Base-by-base conservation (phyloP, 2,329 filamentous ascomycete genomes). In the Phaeoacremonium minimum region DNA sequence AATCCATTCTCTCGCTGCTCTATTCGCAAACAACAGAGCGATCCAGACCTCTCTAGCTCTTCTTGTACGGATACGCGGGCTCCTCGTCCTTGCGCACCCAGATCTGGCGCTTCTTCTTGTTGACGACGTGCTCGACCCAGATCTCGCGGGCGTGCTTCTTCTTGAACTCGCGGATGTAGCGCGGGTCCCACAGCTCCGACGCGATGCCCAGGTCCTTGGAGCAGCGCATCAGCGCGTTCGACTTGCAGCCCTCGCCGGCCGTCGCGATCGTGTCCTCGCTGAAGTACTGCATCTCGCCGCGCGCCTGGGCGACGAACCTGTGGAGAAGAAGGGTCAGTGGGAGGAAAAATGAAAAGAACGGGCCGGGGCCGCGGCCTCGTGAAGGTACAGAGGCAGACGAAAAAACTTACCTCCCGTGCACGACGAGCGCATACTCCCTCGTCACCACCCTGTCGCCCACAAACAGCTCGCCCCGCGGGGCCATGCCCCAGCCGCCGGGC, bases 141-240 rank as follows among this genome's bases (percentile, higher is more conserved):
- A 83, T 72, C 70, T 96, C 86, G 51, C 83, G 80, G 38, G 82
- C 83, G 55, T 85, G 67, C 49, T 81, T 67, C 51, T 79, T 80
- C 71, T 85, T 85, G 67, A 88, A 98, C 50, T 76, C 77, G 51
- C 86, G 79, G 47, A 97, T 88, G 66, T 85, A 98, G 37, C 86
- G 72, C 22, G 93, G 93, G 66, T 98, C 93, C 93, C 93, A 98
- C 15, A 98, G 75, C 64, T 98, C 93, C 46, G 85, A 90, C 2
- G 88, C 93, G 46, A 98, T 85, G 22, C 93, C 93, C 19, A 98
- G 68, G 61, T 98, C 93, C 69, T 98, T 98, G 72, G 93, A 97
- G 75, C 91, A 97, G 40, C 93, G 86, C 82, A 97, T 94, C 48
- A 98, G 73, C 11, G 93, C 93, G 58, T 98, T 98, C 45, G 89